phyloP scores from a whole-genome alignment of 495 filamentous ascomycete genomes.

The Podospora pseudoanserina region DNA sequence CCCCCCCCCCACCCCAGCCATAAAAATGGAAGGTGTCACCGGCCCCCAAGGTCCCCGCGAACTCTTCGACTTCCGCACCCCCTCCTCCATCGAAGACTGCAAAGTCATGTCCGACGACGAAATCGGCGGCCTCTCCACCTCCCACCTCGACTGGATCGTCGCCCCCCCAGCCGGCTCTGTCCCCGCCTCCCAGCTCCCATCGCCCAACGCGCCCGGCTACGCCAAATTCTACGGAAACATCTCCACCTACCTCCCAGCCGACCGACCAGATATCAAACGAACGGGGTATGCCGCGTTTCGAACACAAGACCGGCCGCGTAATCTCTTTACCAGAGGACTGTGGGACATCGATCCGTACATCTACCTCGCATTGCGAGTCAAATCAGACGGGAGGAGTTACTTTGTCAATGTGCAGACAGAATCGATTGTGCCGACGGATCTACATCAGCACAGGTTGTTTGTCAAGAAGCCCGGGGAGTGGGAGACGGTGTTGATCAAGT shows the following conservation, averaged over 20 bases:
- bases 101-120: constrained; percentile 83
- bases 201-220: constrained; percentile 40
- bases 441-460: constrained; percentile 93
- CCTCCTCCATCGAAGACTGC: constrained; percentile 58
- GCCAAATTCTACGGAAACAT: constrained; percentile 83
- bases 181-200: constrained; percentile 47
- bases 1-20: constrained; percentile 23
- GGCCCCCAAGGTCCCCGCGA: constrained; percentile 53
- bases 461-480: constrained; percentile 76
- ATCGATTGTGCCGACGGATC: constrained; percentile 81
- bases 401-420: constrained; percentile 96
- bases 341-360: constrained; percentile 88
- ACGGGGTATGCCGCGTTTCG: constrained; percentile 90
- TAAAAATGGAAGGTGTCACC: constrained; percentile 53
- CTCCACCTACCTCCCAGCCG: constrained; percentile 74
- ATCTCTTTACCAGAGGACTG: constrained; percentile 72
- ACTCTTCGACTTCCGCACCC: constrained; percentile 63
- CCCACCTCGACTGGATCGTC: constrained; percentile 63
- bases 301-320: constrained; percentile 55
- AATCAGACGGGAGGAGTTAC: constrained; percentile 86
- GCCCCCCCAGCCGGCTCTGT: constrained; percentile 59
- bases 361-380: constrained; percentile 85
- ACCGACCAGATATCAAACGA: constrained; percentile 63
- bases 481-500: constrained; percentile 88
- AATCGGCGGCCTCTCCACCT: constrained; percentile 79